Base-by-base conservation (phyloP, 345 rosid genomes). In the Lepidium sativum region DNA sequence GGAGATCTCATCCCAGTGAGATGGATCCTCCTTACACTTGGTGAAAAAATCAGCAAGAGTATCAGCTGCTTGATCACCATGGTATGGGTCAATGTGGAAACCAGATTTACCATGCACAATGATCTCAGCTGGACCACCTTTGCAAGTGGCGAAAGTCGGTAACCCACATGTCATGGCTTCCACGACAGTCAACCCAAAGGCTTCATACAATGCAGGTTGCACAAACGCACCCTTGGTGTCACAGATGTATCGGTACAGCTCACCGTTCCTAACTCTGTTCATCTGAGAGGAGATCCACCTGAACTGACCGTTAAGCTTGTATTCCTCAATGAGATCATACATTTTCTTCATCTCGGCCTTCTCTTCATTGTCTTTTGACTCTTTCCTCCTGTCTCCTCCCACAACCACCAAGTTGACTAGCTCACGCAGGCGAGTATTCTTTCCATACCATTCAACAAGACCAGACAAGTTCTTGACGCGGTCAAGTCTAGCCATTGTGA, bases 141-240 rank as follows among this genome's bases (percentile, higher is more conserved):
- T 83, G 78, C 84, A 81, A 16, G 98, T 92, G 73, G 99, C 99
- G 68, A 94, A 86, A 54, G 97, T 88, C 7, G 99, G 99, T 58
- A 94, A 86, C 8, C 89, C 97, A 70, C 97, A 94, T 6, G 96
- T 94, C 99, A 94, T 94, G 40, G 99, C 92, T 71, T 94, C 96
- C 72, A 86, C 86, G 42, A 94, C 99, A 12, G 97, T 94, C 18
- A 94, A 81, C 13, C 99, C 99, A 78, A 90, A 94, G 59, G 99
- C 97, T 82, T 94, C 99, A 73, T 92, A 92, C 37, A 88, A 83
- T 39, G 86, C 95, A 0, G 63, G 48, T 85, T 94, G 99, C 42
- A 94, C 97, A 74, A 94, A 94, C 29, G 81, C 90, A 15, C 99
- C 97, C 51, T 43, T 78, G 33, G 92, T 83, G 75, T 94, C 99